A percentile compares a stretch with the other conserved stretches of the same genome.
Conservation (phyloP, 805 yeast species). For the Kuraishia borneana region DNA sequence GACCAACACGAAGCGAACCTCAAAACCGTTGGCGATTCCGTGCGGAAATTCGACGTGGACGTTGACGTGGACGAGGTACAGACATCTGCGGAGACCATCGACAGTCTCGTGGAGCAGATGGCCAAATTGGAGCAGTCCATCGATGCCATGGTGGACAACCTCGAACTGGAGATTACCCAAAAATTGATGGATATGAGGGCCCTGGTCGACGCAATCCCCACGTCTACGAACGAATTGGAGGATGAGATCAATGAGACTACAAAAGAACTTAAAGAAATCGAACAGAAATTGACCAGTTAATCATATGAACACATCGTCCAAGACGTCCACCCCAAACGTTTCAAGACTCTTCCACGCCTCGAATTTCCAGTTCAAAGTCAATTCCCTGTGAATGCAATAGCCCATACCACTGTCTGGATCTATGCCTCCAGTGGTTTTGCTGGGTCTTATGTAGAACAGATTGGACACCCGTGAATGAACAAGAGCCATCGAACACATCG, state of each 20-base stretch:
- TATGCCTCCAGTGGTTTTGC: constrained; percentile 41
- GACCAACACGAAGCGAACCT: not conserved
- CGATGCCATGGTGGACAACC: constrained; percentile 10
- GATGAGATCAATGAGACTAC: constrained; percentile 9
- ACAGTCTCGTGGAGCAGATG: constrained; percentile 9
- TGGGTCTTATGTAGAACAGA: constrained; percentile 45
- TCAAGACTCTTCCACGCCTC: constrained; percentile 72
- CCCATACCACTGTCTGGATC: constrained; percentile 48
- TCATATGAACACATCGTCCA: not conserved
- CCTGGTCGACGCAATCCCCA: constrained; percentile 8
- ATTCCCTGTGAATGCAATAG: constrained; percentile 65
- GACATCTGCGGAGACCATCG: not conserved
- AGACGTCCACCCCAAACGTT: constrained; percentile 5
- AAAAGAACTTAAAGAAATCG: not conserved
- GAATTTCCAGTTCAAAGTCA: constrained; percentile 76
- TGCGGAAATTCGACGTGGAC: not conserved
- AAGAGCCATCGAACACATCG: constrained; percentile 94
- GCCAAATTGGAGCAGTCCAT: constrained; percentile 15
- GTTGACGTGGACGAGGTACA: not conserved
- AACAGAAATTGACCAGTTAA: not conserved
- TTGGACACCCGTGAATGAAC: constrained; percentile 79
- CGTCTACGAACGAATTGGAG: constrained; percentile 6
- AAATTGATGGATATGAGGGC: constrained; percentile 9
- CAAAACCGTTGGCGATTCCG: not conserved
- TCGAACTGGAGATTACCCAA: constrained; percentile 9